Percentiles rank a stretch among this genome's conserved stretches.
These are phyloP conservation scores for Ophiocordyceps camponoti-rufipedis DNA, from an alignment of 2,329 filamentous ascomycete genomes.

Conservation along the genomic window DNA sequence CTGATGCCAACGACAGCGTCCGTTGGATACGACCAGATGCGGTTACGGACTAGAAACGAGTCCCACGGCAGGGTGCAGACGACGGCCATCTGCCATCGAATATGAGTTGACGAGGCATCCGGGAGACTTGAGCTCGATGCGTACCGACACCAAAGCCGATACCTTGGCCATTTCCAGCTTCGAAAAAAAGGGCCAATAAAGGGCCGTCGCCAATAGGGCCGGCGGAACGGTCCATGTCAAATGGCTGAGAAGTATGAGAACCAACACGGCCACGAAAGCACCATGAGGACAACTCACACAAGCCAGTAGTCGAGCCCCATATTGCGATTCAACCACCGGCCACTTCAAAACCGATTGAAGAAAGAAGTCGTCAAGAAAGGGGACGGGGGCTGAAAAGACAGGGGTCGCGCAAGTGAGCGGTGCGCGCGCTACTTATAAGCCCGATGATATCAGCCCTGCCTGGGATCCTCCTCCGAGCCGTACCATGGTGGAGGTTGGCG, in stretches of 20 bases:
- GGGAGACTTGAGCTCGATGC: no score
- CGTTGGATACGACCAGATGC: slow-evolving; percentile 54
- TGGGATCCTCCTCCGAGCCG: no score
- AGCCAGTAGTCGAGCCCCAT: slow-evolving; percentile 1
- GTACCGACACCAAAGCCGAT: not conserved
- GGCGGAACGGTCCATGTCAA: not conserved
- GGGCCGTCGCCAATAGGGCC: not conserved
- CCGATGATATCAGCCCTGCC: no score
- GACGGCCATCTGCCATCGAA: slow-evolving; percentile 26
- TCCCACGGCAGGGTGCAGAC: slow-evolving; percentile 58
- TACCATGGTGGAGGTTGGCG: no score
- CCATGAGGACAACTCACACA: not conserved
- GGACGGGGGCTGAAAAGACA: not conserved
- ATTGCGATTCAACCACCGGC: not conserved
- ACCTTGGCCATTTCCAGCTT: not conserved
- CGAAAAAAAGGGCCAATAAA: not conserved
- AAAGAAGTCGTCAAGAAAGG: not conserved
- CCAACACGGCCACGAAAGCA: no score
- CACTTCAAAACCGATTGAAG: not conserved
- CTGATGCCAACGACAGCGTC: slow-evolving; percentile 44
- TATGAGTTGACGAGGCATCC: no score
- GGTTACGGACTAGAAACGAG: slow-evolving; percentile 49
- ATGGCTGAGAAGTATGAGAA: not conserved
- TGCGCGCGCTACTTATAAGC: no score
- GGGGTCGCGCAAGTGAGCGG: no score